These are phyloP conservation scores for Monoraphidium neglectum DNA, from an alignment of 139 green algal species.

Conservation along the genomic window DNA sequence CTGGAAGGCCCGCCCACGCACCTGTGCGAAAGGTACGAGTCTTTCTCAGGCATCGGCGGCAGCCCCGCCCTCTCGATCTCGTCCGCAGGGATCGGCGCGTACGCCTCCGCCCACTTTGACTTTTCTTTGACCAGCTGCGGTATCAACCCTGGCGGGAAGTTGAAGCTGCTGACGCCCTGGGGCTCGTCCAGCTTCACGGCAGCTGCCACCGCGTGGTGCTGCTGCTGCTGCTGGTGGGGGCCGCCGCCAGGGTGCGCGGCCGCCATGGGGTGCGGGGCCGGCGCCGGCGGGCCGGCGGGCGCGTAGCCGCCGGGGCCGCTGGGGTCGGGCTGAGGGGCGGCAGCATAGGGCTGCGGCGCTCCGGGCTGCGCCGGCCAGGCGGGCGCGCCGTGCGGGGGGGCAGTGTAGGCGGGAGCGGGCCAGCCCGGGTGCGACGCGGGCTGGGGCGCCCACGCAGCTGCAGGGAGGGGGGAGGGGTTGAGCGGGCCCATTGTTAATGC, in stretches of 20 bases:
- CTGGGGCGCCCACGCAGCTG: too few species aligned
- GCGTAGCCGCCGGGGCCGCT: background rate
- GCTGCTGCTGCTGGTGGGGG: too few species aligned
- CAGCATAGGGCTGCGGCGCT: too few species aligned
- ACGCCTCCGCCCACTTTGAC: constrained; percentile 57
- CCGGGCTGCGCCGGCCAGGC: too few species aligned
- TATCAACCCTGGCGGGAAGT: constrained; percentile 83
- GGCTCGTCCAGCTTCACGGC: background rate
- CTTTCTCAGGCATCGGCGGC: constrained; percentile 48
- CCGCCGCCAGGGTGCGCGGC: background rate
- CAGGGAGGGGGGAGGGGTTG: too few species aligned
- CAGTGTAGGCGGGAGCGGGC: too few species aligned
- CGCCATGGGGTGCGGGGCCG: constrained; percentile 6
- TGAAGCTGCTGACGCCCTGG: constrained; percentile 56
- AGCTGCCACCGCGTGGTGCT: background rate
- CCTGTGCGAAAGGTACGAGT: too few species aligned
- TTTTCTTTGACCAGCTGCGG: constrained; percentile 67
- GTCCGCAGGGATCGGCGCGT: constrained; percentile 58
- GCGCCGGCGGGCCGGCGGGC: constrained; percentile 3
- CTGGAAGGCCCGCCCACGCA: too few species aligned
- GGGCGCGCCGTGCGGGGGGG: too few species aligned
- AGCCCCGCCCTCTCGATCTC: constrained; percentile 62
- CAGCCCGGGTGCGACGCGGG: too few species aligned
- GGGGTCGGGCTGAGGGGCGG: too few species aligned
- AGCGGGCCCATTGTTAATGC: too few species aligned